Evolutionary conservation across 2,329 filamentous ascomycete species (phyloP).

Genomic region (Sarocladium kiliense): DNA sequence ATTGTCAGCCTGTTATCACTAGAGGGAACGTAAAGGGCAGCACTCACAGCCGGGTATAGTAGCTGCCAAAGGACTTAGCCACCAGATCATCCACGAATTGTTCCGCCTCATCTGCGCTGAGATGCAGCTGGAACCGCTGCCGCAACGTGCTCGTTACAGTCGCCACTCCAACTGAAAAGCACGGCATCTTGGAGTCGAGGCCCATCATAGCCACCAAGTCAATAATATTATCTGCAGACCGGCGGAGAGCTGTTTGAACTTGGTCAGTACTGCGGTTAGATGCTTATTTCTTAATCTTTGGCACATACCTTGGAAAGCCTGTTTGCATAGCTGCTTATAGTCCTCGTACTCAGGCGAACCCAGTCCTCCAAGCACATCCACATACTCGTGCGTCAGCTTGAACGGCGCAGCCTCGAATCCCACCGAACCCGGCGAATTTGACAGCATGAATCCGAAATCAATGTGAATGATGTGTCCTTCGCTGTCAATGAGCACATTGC

Average conservation of each 20-base stretch:
- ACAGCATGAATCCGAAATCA: constrained; percentile 87
- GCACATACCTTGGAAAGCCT: constrained; percentile 74
- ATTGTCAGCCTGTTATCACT: too few relatives aligned
- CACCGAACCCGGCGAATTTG: constrained; percentile 77
- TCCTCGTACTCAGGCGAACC: constrained; percentile 65
- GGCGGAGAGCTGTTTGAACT: constrained; percentile 55
- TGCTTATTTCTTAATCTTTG: too few relatives aligned
- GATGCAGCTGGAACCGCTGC: constrained; percentile 74
- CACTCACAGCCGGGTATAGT: constrained; percentile 79
- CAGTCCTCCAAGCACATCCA: constrained; percentile 74
- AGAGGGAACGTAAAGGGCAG: too few relatives aligned
- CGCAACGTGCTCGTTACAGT: constrained; percentile 65
- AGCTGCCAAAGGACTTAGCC: constrained; percentile 76
- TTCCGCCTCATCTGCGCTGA: constrained; percentile 77
- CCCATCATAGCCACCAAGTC: constrained; percentile 84
- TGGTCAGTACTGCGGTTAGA: too few relatives aligned
- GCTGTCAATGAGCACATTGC: constrained; percentile 80
- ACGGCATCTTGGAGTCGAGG: constrained; percentile 76
- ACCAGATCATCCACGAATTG: constrained; percentile 78
- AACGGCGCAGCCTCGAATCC: constrained; percentile 84
- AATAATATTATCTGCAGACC: constrained; percentile 75
- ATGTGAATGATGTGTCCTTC: constrained; percentile 85
- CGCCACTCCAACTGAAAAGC: constrained; percentile 68
- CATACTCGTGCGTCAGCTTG: constrained; percentile 81
- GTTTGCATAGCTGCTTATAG: constrained; percentile 76